Evolutionary conservation across 352 stramenopile genomes (phyloP), one percentile per base, ranked within the genome.

Genomic region (Salisapilia sapeloensis): DNA sequence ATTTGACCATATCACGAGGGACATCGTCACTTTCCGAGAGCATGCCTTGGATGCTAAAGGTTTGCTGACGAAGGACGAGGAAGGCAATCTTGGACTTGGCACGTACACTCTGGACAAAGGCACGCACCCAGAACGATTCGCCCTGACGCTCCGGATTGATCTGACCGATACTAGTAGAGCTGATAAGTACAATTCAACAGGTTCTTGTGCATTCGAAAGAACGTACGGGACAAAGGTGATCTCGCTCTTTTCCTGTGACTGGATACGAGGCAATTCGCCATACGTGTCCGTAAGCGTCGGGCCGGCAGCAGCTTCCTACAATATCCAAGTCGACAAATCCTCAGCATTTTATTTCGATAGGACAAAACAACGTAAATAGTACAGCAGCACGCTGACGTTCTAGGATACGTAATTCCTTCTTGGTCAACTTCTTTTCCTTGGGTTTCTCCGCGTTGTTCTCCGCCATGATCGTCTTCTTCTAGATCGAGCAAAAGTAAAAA

Each of bases 1-100:
- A 99, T 58, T 96, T 96, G 43, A 99, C 85, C 90, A 99, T 98
- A 41, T 86, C 87, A 37, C 93, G 85, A 17, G 83, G 72, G 23
- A 89, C 69, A 22, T 76, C 70, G 48, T 89, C 81, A 55, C 91
- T 84, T 19, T 92, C 71, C 32, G 64, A 61, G 21, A 92, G 33
- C 21, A 92, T 72, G 29, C 46, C 92, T 63, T 99, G 96, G 36
- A 99, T 94, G 8, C 94, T 98, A 46, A 92, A 86, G 24, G 90
- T 84, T 45, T 87, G 63, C 58, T 98, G 84, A 22, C 95, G 87
- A 35, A 99, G 52, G 11, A 98, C 90, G 21, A 99, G 61, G 58
- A 99, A 99, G 17, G 77, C 77, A 43, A 93, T 84, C 53, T 96
- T 96, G 30, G 85, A 81, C 50, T 93, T 92, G 48, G 72, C 76